Base-by-base conservation (phyloP, 208 protist species). In the Tetramitus jugosus region DNA sequence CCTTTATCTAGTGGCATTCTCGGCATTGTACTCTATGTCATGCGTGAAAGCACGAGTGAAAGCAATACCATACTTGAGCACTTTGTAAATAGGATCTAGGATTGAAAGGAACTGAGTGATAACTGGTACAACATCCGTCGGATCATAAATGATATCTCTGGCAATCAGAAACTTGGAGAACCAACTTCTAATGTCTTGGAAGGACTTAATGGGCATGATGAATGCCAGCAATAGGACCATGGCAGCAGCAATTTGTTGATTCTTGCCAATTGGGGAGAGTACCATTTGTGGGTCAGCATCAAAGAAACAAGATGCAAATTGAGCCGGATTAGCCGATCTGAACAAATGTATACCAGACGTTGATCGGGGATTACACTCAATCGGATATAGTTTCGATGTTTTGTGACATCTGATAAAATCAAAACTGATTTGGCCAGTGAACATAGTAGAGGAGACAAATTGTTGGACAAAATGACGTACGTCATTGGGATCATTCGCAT, bases 1-100 rank as follows among this genome's bases (percentile, higher is more conserved):
- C 20, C 20, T 26, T 26, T 56, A 56, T 56, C 49, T 56, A 20
- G 14, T 62, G 56, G 6, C 29, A 29, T 62, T 62, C 33, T 71
- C 65, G 13, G 39, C 65, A 71, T 71, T 42, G 39, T 40, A 71
- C 31, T 71, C 65, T 33, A 71, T 71, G 35, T 71, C 65, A 49
- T 26, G 49, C 7, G 65, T 71, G n/a, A 71, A 40, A 0, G 65
- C 20, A 33, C 3, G 8, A 4, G 35, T 17, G 0, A 49, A 45
- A 49, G 8, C 7, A 7, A 49, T 37, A 14, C 39, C 20, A 49
- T 29, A 71, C 33, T 14, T 0, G 0, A 17, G n/a, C 2, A 7
- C 33, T 31, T 71, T 71, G 49, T 37, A 37, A 0, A 71, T 49
- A 33, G 65, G 65, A 49, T 71, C 65, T 3, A 71, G 10, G 20